Percentiles rank a stretch among this genome's conserved stretches.
Conservation (phyloP, 169 alveolate genomes). For the Eimeria praecox region DNA sequence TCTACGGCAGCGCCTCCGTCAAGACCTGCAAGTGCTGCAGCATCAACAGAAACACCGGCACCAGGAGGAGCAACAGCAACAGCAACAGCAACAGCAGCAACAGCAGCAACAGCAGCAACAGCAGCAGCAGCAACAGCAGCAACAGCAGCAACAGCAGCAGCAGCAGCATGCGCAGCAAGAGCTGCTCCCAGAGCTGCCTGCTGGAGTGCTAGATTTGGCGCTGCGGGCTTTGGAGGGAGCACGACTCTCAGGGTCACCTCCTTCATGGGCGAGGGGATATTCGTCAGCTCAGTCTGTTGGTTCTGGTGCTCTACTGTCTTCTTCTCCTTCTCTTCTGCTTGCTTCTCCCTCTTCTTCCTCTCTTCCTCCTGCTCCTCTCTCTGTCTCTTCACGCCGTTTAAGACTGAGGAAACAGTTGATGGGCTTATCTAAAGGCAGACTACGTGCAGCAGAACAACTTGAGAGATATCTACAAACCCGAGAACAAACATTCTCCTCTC, state of each 20-base stretch:
- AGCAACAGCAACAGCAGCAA: slow-evolving; percentile 22
- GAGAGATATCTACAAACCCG: background rate
- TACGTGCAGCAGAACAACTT: background rate
- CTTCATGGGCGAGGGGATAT: slow-evolving; percentile 11
- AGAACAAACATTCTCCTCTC: background rate
- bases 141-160: slow-evolving; percentile 29
- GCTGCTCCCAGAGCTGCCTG: slow-evolving; percentile 15
- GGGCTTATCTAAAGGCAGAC: background rate
- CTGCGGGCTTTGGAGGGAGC: slow-evolving; percentile 18
- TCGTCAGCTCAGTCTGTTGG: background rate
- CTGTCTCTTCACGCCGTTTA: background rate
- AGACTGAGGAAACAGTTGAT: background rate
- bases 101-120: background rate
- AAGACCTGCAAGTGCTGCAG: background rate
- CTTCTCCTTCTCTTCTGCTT: background rate
- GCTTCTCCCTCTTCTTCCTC: background rate
- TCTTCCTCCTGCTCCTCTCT: background rate
- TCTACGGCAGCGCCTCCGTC: background rate
- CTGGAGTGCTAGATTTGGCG: slow-evolving; percentile 32
- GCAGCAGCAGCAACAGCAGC: slow-evolving; percentile 18
- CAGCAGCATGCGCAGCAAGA: background rate
- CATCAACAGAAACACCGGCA: background rate
- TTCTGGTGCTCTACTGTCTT: background rate
- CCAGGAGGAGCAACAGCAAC: background rate
- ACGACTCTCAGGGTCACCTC: background rate